These are phyloP conservation scores for Gremmenia infestans DNA, from an alignment of 2,329 filamentous ascomycete genomes.

Conservation along the genomic window DNA sequence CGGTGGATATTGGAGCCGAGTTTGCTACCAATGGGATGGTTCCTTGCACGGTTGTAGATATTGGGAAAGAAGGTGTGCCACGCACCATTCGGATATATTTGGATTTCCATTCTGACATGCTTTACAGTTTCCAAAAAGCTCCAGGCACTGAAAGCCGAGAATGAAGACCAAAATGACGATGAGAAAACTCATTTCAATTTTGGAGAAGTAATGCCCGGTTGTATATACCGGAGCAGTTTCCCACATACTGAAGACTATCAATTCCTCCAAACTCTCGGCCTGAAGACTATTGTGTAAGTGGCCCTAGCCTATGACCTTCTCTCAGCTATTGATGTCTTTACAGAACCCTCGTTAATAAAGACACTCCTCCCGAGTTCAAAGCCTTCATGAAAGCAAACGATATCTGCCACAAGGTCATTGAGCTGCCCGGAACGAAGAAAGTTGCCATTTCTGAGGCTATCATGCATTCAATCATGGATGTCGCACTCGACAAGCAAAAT, in stretches of 20 bases:
- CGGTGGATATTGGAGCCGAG: conserved; percentile 16
- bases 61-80: conserved; percentile 17
- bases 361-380: conserved; percentile 48
- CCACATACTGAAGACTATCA: conserved; percentile 65
- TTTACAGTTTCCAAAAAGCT: conserved; percentile 12
- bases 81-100: background rate
- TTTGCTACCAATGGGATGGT: conserved; percentile 6
- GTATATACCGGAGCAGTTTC: conserved; percentile 75
- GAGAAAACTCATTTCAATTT: conserved; percentile 62
- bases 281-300: conserved; percentile 76
- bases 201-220: conserved; percentile 64
- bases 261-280: conserved; percentile 60
- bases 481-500: conserved; percentile 67
- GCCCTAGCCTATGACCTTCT: background rate
- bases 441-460: conserved; percentile 59
- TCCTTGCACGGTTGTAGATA: conserved; percentile 13
- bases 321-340: conserved; percentile 11
- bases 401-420: conserved; percentile 70
- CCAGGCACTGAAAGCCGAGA: conserved; percentile 12
- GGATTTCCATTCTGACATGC: conserved; percentile 7
- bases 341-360: conserved; percentile 60
- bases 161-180: conserved; percentile 9
- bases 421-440: conserved; percentile 87
- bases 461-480: conserved; percentile 65
- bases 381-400: conserved; percentile 60